A percentile compares a stretch with the other conserved stretches of the same genome.
Evolutionary conservation across 306 rosid species (phyloP).

Genomic region (Amphicarpaea edgeworthii): DNA sequence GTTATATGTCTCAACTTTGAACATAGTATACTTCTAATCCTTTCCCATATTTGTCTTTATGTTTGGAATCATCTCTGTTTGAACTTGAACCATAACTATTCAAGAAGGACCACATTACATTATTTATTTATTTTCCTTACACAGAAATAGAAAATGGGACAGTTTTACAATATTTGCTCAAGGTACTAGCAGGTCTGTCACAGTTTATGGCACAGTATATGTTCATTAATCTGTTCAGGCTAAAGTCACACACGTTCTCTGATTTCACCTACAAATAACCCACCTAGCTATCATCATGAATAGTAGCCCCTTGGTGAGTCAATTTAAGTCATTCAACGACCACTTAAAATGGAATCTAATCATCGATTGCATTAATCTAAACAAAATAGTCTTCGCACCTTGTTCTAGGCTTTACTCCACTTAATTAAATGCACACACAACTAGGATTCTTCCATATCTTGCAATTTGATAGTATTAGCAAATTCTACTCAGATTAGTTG

Average conservation of each 20-base stretch:
- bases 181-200: not conserved
- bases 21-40: constrained; percentile 1
- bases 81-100: constrained; percentile 36
- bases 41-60: constrained; percentile 46
- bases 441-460: constrained; percentile 13
- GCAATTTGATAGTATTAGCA: constrained; percentile 22
- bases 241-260: not conserved
- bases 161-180: constrained; percentile 10
- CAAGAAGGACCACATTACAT: constrained; percentile 53
- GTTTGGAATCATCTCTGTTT: constrained; percentile 36
- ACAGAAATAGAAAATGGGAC: not conserved
- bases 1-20: constrained; percentile 27
- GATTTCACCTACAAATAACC: not conserved
- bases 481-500: constrained; percentile 3
- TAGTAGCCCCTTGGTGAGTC: not conserved
- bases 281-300: not conserved
- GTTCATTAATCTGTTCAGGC: not conserved
- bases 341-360: constrained; percentile 44
- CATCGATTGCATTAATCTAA: constrained; percentile 33
- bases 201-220: not conserved
- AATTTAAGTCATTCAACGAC: constrained; percentile 33
- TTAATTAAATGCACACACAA: constrained; percentile 41
- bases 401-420: constrained; percentile 15
- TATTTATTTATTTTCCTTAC: not conserved
- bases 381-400: not conserved